Evolutionary conservation across 306 rosid genomes (phyloP).

Genomic region (Sesbania bispinosa): DNA sequence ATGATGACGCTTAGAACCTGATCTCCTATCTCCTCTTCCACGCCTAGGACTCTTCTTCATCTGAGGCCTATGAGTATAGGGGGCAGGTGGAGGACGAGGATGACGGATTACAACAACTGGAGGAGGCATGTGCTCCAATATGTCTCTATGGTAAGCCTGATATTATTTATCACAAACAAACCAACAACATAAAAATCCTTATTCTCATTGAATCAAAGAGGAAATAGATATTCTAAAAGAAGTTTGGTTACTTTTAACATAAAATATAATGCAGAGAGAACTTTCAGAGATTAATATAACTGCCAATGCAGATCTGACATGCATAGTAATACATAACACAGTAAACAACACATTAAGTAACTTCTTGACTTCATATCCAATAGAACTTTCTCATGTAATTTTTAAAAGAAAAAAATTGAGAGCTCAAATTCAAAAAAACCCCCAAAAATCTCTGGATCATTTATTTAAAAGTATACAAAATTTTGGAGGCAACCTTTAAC

Average conservation of each 20-base stretch:
- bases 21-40: constrained; percentile 53
- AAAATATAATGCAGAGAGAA: not conserved
- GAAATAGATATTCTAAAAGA: not conserved
- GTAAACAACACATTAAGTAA: not conserved
- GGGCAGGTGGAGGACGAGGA: constrained; percentile 35
- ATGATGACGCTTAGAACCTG: constrained; percentile 61
- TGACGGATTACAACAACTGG: constrained; percentile 36
- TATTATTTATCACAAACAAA: constrained; percentile 22
- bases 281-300: not conserved
- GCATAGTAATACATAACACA: not conserved
- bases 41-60: constrained; percentile 52
- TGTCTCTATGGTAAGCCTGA: constrained; percentile 79
- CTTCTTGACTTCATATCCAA: not conserved
- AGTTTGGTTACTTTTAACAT: not conserved
- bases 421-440: not conserved
- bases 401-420: not conserved
- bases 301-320: not conserved
- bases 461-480: not conserved
- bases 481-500: not conserved
- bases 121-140: constrained; percentile 81
- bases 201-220: not conserved
- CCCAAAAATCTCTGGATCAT: not conserved
- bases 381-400: not conserved
- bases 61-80: constrained; percentile 34
- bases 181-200: not conserved